Percentiles rank a stretch among this genome's conserved stretches.
Evolutionary conservation across 2,329 filamentous ascomycete species (phyloP).

Genomic region (Calonectria ilicicola): DNA sequence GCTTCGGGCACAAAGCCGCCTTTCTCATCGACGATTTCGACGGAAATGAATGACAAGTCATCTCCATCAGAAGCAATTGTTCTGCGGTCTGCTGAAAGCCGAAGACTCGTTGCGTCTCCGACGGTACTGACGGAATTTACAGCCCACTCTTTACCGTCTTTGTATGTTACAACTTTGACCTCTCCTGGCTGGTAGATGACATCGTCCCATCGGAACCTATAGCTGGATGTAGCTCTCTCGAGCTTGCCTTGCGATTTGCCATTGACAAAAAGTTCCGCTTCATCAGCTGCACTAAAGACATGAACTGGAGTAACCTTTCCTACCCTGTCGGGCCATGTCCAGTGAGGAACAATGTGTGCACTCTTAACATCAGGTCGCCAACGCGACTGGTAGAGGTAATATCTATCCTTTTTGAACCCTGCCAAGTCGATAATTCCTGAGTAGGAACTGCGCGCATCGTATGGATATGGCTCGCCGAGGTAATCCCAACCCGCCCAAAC

Average conservation of each 20-base stretch:
- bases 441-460: not conserved
- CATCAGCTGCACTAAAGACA: not conserved
- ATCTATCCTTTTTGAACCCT: not conserved
- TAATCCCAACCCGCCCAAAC: conserved; percentile 3
- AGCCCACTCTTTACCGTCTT: not conserved
- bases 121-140: not conserved
- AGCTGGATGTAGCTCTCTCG: not conserved
- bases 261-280: not conserved
- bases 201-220: not conserved
- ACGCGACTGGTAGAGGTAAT: not conserved
- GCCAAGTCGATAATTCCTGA: not conserved
- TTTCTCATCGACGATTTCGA: not conserved
- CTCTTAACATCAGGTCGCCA: not conserved
- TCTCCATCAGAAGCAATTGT: not conserved
- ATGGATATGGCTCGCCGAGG: not conserved
- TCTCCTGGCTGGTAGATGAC: not conserved
- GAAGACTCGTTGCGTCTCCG: not conserved
- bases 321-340: not conserved
- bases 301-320: not conserved
- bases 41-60: not conserved
- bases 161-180: not conserved
- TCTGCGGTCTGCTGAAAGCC: not conserved
- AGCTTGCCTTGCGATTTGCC: not conserved
- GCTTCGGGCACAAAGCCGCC: not conserved
- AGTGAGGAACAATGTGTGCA: not conserved